Conservation (phyloP, 2,329 filamentous ascomycete species). For the Colletotrichum sp. region DNA sequence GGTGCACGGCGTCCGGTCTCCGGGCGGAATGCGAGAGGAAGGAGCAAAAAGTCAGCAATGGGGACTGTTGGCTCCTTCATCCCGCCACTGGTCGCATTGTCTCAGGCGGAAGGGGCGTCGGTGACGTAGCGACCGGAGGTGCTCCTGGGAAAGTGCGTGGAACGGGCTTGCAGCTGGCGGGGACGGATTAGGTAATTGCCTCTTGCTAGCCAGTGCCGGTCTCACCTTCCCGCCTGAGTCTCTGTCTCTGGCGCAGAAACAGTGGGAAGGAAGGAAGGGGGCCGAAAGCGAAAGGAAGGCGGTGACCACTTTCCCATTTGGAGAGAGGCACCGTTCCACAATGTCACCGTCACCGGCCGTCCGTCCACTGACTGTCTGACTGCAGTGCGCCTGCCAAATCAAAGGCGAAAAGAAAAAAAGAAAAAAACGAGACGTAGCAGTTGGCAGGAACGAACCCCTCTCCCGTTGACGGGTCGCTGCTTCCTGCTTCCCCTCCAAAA, state of each 20-base stretch:
- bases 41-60: neutral
- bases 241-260: neutral
- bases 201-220: neutral
- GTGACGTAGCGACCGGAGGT: neutral
- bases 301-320: neutral
- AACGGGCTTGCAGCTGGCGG: neutral
- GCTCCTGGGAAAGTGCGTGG: neutral
- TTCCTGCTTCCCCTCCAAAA: neutral
- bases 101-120: neutral
- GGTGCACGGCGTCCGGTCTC: neutral
- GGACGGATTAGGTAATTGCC: conserved; percentile 6
- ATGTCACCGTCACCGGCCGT: neutral
- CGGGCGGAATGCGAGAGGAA: neutral
- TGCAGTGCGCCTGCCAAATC: neutral
- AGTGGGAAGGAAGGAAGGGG: neutral
- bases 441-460: neutral
- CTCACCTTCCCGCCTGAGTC: neutral
- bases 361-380: neutral
- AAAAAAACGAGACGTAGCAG: neutral
- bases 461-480: neutral
- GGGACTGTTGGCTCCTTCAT: neutral
- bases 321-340: neutral
- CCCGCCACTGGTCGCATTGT: neutral
- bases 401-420: neutral
- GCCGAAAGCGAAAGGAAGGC: neutral